phyloP scores from a whole-genome alignment of 2,329 filamentous ascomycete species.

The Talaromyces sp. region DNA sequence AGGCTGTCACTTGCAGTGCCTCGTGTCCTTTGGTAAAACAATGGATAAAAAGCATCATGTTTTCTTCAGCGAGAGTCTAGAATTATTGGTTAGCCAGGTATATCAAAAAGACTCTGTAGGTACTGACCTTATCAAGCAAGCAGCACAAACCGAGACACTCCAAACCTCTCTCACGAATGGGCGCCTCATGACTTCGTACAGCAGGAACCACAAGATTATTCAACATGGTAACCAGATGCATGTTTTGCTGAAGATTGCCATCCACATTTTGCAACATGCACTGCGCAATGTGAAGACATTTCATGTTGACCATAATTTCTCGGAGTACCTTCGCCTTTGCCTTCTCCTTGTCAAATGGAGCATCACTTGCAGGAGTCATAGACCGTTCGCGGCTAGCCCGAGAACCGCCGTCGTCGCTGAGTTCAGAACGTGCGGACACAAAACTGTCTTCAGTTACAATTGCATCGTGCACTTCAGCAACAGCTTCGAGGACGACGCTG shows the following conservation, averaged over 20 bases:
- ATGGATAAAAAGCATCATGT: conserved; percentile 87
- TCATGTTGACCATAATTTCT: conserved; percentile 96
- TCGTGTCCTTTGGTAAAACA: conserved; percentile 93
- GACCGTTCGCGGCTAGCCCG: conserved; percentile 31
- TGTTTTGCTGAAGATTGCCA: conserved; percentile 81
- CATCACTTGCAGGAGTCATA: conserved; percentile 47
- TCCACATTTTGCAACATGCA: conserved; percentile 95
- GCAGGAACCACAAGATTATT: conserved; percentile 96
- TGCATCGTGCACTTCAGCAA: conserved; percentile 93
- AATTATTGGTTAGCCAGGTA: conserved; percentile 10
- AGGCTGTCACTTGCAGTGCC: conserved; percentile 77
- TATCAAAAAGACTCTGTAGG: not conserved
- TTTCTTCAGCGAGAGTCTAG: conserved; percentile 79
- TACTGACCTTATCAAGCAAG: conserved; percentile 69
- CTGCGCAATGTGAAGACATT: conserved; percentile 93
- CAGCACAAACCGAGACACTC: conserved; percentile 87
- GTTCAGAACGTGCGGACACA: conserved; percentile 83
- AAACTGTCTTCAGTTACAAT: conserved; percentile 81
- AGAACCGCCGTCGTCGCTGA: conserved; percentile 60
- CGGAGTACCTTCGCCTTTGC: conserved; percentile 65
- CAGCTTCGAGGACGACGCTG: conserved; percentile 71
- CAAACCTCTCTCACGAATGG: conserved; percentile 84
- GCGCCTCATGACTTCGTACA: conserved; percentile 86
- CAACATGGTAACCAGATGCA: conserved; percentile 91
- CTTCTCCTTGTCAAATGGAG: conserved; percentile 49